Percentiles rank a stretch among this genome's conserved stretches.
phyloP scores from a whole-genome alignment of 768 basidiomycete species.

The Lactarius evosmus region DNA sequence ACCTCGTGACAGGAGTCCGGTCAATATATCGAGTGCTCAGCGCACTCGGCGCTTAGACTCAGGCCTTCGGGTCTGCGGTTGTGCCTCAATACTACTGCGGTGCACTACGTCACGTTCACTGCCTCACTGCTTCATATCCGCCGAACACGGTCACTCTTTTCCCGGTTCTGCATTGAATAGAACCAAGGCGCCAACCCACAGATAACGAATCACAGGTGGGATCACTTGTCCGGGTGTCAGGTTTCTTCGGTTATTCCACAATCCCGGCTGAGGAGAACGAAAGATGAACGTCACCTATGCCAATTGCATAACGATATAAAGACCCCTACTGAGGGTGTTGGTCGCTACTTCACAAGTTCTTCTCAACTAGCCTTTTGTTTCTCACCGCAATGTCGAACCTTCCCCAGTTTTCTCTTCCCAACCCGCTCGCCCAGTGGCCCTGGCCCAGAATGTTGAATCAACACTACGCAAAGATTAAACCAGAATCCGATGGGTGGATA shows the following conservation, averaged over 20 bases:
- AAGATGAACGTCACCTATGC: not conserved
- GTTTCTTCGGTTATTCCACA: not conserved
- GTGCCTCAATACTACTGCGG: too few relatives aligned
- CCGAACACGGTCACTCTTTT: not conserved
- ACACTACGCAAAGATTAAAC: constrained; percentile 36
- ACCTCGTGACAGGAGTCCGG: too few relatives aligned
- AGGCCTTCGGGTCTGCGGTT: too few relatives aligned
- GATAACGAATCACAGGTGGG: not conserved
- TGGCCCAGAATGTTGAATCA: constrained; percentile 43
- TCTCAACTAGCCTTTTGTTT: not conserved
- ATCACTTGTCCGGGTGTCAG: not conserved
- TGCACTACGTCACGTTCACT: not conserved
- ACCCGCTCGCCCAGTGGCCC: constrained; percentile 44
- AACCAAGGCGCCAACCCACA: not conserved
- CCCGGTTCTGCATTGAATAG: not conserved
- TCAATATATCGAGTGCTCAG: not conserved
- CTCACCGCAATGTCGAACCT: constrained; percentile 2
- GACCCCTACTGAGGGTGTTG: not conserved
- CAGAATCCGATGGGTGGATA: constrained; percentile 39
- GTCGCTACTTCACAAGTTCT: too few relatives aligned
- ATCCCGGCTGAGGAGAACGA: not conserved
- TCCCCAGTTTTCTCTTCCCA: constrained; percentile 33
- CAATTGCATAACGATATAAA: not conserved
- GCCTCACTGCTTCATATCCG: not conserved
- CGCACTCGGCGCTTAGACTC: too few relatives aligned